Percentiles rank a stretch among this genome's conserved stretches.
Conservation (phyloP, 345 rosid genomes). For the Melaleuca alternifolia region DNA sequence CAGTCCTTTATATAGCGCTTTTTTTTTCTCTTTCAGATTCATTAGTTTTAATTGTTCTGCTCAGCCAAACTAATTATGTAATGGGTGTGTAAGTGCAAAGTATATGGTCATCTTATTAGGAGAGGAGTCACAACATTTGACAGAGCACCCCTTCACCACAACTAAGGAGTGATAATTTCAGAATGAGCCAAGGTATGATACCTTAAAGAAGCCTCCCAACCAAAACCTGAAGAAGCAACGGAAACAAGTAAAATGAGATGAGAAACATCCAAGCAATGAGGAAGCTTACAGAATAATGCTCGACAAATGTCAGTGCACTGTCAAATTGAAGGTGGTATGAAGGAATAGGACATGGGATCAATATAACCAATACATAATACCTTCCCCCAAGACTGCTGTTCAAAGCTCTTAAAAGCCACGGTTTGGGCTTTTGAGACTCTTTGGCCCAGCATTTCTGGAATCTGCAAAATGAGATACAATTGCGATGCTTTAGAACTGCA, state of each 20-base stretch:
- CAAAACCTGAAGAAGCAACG: slow-evolving; percentile 50
- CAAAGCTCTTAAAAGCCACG: slow-evolving; percentile 86
- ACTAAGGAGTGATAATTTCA: neutral
- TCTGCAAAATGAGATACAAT: slow-evolving; percentile 23
- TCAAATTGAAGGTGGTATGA: neutral
- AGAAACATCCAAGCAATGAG: neutral
- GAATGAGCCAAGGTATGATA: slow-evolving; percentile 3
- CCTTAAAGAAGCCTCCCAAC: slow-evolving; percentile 89
- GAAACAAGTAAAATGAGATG: neutral
- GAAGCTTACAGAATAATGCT: neutral
- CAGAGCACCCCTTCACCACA: neutral
- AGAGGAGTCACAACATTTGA: neutral
- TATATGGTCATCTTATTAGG: neutral
- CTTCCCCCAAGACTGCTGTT: slow-evolving; percentile 78
- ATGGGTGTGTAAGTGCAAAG: neutral
- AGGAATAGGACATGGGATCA: neutral
- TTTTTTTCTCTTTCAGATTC: neutral
- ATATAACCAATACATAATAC: slow-evolving; percentile 20
- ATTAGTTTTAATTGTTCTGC: neutral
- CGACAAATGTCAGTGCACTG: neutral
- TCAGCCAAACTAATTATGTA: neutral
- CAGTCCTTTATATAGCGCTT: neutral
- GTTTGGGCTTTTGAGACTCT: slow-evolving; percentile 55
- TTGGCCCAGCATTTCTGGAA: slow-evolving; percentile 70
- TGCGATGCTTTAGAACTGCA: neutral